Conservation (phyloP, 2,329 filamentous ascomycete genomes). For the Corynespora cassiicola region DNA sequence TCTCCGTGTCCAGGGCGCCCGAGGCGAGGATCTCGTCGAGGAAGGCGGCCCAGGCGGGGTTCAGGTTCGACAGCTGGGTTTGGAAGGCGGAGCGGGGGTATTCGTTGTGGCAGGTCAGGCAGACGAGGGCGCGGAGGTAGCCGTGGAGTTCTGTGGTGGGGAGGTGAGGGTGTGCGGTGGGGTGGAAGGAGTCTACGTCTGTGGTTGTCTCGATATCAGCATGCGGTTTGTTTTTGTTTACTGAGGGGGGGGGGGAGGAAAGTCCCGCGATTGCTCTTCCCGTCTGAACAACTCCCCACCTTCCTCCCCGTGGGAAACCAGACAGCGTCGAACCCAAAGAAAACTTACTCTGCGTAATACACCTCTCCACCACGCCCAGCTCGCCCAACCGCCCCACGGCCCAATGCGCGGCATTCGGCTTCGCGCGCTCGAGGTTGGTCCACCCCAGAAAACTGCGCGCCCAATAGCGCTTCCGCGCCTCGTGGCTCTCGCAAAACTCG, state of each 20-base stretch:
- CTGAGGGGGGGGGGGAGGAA: no score
- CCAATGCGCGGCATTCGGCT: constrained; percentile 79
- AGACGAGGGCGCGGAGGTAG: constrained; percentile 81
- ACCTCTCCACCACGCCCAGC: constrained; percentile 74
- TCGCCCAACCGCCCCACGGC: constrained; percentile 75
- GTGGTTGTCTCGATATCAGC: no score
- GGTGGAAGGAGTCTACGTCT: constrained; percentile 94
- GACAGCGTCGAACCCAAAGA: not conserved
- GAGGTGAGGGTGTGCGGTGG: constrained; percentile 73
- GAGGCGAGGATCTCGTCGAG: constrained; percentile 73
- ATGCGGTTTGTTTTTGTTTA: no score
- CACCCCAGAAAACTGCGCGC: constrained; percentile 92
- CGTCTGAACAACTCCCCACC: no score
- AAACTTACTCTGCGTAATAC: constrained; percentile 80
- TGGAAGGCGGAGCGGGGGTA: constrained; percentile 79
- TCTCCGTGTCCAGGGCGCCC: constrained; percentile 79
- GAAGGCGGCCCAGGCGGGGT: constrained; percentile 85
- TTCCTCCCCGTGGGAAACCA: no score
- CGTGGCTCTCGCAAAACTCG: constrained; percentile 84
- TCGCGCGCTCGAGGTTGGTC: constrained; percentile 79
- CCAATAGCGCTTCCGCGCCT: constrained; percentile 92
- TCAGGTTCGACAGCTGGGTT: constrained; percentile 74
- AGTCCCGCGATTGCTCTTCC: no score
- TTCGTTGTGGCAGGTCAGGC: constrained; percentile 77
- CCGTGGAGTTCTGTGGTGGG: constrained; percentile 89